phyloP scores from a whole-genome alignment of 2,329 filamentous ascomycete species.

The Teratosphaeria viscida region DNA sequence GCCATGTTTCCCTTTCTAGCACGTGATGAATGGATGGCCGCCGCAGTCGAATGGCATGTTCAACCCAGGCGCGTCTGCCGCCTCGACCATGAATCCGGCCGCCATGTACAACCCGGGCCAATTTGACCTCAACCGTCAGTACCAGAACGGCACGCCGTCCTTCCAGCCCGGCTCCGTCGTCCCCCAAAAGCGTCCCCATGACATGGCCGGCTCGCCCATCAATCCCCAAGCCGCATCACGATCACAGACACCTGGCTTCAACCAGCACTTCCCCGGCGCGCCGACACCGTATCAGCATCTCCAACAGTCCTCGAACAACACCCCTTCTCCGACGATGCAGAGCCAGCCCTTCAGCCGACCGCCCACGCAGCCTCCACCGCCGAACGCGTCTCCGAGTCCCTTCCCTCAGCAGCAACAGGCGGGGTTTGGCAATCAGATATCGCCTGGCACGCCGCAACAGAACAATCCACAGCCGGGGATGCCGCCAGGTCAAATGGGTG shows the following conservation, averaged over 20 bases:
- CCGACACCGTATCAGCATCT: conserved; percentile 71
- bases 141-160: conserved; percentile 49
- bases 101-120: conserved; percentile 44
- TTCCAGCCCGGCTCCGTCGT: conserved; percentile 81
- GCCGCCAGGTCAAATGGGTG: conserved; percentile 18
- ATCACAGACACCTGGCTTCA: conserved; percentile 66
- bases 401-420: conserved; percentile 38
- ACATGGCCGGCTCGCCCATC: conserved; percentile 71
- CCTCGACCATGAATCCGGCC: conserved; percentile 11
- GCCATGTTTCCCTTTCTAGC: conserved; percentile 2
- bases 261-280: conserved; percentile 48
- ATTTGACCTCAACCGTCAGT: conserved; percentile 32
- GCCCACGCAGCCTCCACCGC: conserved; percentile 44
- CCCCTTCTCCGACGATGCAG: conserved; percentile 84
- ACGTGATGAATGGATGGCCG: conserved; percentile 16
- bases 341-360: conserved; percentile 56
- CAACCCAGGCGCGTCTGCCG: conserved; percentile 9
- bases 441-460: conserved; percentile 13
- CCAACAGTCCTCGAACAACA: conserved; percentile 64
- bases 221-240: conserved; percentile 66
- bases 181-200: conserved; percentile 83
- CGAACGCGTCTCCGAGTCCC: conserved; percentile 84
- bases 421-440: conserved; percentile 34
- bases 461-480: conserved; percentile 1
- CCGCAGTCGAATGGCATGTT: conserved; percentile 16